A percentile compares a stretch with the other conserved stretches of the same genome.
phyloP scores from a whole-genome alignment of 2,329 filamentous ascomycete genomes.

The Microcyclospora tardicrescens region DNA sequence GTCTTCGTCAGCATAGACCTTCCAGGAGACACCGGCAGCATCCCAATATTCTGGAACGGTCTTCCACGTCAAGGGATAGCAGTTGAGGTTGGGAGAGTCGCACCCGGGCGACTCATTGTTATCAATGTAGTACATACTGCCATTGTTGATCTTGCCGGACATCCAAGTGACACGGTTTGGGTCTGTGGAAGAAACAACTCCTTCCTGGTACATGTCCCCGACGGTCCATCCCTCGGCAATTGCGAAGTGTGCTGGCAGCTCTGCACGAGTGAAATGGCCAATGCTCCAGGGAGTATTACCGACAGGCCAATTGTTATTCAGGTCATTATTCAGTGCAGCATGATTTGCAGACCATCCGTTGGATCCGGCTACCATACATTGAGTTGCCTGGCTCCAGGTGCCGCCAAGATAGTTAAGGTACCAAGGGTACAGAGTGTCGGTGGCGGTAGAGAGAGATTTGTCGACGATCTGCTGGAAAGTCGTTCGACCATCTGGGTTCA shows the following conservation, averaged over 20 bases:
- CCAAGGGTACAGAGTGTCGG: conserved; percentile 38
- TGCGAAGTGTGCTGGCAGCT: conserved; percentile 43
- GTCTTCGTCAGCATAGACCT: conserved; percentile 37
- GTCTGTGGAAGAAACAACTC: conserved; percentile 39
- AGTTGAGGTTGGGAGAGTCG: conserved; percentile 33
- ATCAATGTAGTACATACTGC: conserved; percentile 36
- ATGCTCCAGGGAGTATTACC: conserved; percentile 43
- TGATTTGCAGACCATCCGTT: conserved; percentile 43
- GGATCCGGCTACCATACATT: conserved; percentile 40
- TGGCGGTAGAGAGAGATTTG: conserved; percentile 25
- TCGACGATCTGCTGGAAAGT: conserved; percentile 3
- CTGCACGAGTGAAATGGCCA: conserved; percentile 38
- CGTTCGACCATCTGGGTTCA: conserved; percentile 1
- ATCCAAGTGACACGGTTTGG: conserved; percentile 41
- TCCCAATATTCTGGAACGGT: conserved; percentile 32
- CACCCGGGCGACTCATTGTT: conserved; percentile 40
- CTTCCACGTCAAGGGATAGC: conserved; percentile 42
- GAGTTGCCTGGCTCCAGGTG: conserved; percentile 37
- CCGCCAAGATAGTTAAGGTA: conserved; percentile 42
- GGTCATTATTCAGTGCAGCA: conserved; percentile 36
- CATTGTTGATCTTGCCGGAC: conserved; percentile 40
- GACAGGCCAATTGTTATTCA: conserved; percentile 42
- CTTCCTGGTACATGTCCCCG: conserved; percentile 44
- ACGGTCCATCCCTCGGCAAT: conserved; percentile 43
- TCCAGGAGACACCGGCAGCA: conserved; percentile 35